Evolutionary conservation across 176 grass and related monocot genomes (phyloP).

Genomic region (Thalia dealbata): DNA sequence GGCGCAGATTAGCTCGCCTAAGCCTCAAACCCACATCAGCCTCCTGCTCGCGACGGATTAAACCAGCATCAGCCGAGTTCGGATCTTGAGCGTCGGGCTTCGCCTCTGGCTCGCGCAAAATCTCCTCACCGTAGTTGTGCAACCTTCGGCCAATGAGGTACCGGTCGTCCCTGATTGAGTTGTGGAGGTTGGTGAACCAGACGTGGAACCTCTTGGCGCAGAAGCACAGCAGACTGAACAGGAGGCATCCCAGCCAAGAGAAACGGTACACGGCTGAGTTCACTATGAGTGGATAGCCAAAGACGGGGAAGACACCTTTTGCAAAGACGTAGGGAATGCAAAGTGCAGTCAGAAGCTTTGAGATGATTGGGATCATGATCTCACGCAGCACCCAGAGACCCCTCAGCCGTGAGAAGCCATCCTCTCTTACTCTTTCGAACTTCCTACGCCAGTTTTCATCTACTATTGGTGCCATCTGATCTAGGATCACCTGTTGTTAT

Average conservation of each 20-base stretch:
- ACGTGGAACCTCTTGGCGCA: slow-evolving; percentile 77
- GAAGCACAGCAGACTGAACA: slow-evolving; percentile 58
- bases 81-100: background rate
- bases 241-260: slow-evolving; percentile 78
- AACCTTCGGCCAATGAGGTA: slow-evolving; percentile 91
- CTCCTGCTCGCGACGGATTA: slow-evolving; percentile 41
- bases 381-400: slow-evolving; percentile 82
- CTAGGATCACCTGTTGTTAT: slow-evolving; percentile 75
- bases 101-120: background rate
- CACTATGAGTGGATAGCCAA: slow-evolving; percentile 82
- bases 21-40: slow-evolving; percentile 48
- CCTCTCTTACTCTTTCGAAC: slow-evolving; percentile 89
- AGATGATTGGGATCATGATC: slow-evolving; percentile 73
- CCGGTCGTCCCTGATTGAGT: slow-evolving; percentile 85
- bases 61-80: slow-evolving; percentile 9
- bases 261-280: slow-evolving; percentile 93
- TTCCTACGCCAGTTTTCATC: slow-evolving; percentile 85
- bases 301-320: slow-evolving; percentile 67
- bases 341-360: slow-evolving; percentile 75
- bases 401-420: slow-evolving; percentile 84
- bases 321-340: slow-evolving; percentile 91
- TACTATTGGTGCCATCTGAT: slow-evolving; percentile 93
- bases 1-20: slow-evolving; percentile 27
- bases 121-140: slow-evolving; percentile 78
- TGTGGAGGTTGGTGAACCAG: slow-evolving; percentile 97